Conservation (phyloP, 2,329 filamentous ascomycete genomes). For the Aspergillus neoniger region DNA sequence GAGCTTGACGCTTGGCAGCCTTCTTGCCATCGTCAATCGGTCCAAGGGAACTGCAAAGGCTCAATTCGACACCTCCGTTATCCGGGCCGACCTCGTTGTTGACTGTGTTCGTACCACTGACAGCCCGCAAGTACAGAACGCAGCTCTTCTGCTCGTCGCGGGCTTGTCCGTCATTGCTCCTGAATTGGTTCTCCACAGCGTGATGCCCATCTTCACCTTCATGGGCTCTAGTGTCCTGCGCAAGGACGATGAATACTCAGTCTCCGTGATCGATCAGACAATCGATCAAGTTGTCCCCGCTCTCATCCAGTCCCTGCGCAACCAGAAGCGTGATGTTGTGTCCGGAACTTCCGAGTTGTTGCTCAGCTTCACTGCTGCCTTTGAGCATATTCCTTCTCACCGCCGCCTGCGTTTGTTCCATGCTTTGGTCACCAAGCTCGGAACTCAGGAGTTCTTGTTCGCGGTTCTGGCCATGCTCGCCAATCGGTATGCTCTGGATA, state of each 20-base stretch:
- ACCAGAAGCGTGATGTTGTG: conserved; percentile 73
- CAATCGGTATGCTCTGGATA: conserved; percentile 81
- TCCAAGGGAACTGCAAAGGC: conserved; percentile 55
- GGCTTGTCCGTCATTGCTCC: conserved; percentile 84
- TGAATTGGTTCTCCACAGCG: conserved; percentile 88
- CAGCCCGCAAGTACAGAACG: conserved; percentile 91
- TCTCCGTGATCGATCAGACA: conserved; percentile 90
- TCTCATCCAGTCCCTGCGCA: conserved; percentile 79
- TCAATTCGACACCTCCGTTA: conserved; percentile 73
- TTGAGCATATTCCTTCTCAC: conserved; percentile 91
- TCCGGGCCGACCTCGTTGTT: conserved; percentile 87
- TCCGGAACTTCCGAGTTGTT: conserved; percentile 84
- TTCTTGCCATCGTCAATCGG: conserved; percentile 80
- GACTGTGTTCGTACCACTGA: conserved; percentile 91
- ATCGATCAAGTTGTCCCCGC: conserved; percentile 93
- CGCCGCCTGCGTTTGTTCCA: conserved; percentile 80
- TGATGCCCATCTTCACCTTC: conserved; percentile 99
- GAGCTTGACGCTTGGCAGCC: conserved; percentile 76
- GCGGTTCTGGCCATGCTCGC: conserved; percentile 85
- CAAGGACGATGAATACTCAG: conserved; percentile 95
- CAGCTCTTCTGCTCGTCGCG: conserved; percentile 83
- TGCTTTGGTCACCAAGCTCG: conserved; percentile 81
- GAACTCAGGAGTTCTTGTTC: conserved; percentile 82
- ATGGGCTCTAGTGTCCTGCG: conserved; percentile 90
- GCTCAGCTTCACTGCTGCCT: conserved; percentile 94